Conservation (phyloP, 495 filamentous ascomycete genomes). For the Penicillium lagena region DNA sequence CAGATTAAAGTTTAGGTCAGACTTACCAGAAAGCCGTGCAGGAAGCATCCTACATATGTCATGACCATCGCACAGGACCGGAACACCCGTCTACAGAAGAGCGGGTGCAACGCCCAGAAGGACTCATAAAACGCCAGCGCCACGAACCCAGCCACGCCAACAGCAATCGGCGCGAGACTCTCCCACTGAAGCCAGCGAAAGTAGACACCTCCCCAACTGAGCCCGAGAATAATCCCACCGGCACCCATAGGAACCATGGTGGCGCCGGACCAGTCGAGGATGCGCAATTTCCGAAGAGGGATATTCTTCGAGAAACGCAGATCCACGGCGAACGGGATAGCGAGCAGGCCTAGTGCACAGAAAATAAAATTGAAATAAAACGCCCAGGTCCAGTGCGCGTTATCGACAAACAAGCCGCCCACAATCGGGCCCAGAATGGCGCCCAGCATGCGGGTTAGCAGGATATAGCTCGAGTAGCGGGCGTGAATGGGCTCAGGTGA, state of each 20-base stretch:
- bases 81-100: slow-evolving; percentile 49
- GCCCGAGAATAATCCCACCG: slow-evolving; percentile 23
- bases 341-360: slow-evolving; percentile 26
- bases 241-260: slow-evolving; percentile 23
- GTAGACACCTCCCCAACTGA: slow-evolving; percentile 29
- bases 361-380: slow-evolving; percentile 41
- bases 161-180: slow-evolving; percentile 43
- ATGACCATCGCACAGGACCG: slow-evolving; percentile 23
- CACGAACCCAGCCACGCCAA: slow-evolving; percentile 41
- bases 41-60: slow-evolving; percentile 46
- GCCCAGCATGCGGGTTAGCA: slow-evolving; percentile 28
- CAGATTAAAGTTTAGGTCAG: slow-evolving; percentile 1
- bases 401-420: slow-evolving; percentile 32
- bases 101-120: slow-evolving; percentile 36
- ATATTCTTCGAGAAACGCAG: slow-evolving; percentile 17
- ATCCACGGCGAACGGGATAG: slow-evolving; percentile 31
- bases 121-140: slow-evolving; percentile 44
- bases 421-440: slow-evolving; percentile 28
- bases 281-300: slow-evolving; percentile 18
- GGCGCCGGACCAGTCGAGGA: slow-evolving; percentile 33
- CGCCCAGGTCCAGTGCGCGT: slow-evolving; percentile 31
- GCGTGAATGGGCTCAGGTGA: slow-evolving; percentile 37
- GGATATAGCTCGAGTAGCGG: slow-evolving; percentile 32
- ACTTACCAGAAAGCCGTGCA: slow-evolving; percentile 45
- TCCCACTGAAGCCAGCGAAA: slow-evolving; percentile 34